phyloP scores from a whole-genome alignment of 2,329 filamentous ascomycete genomes.

The Hypomyces rosellus region DNA sequence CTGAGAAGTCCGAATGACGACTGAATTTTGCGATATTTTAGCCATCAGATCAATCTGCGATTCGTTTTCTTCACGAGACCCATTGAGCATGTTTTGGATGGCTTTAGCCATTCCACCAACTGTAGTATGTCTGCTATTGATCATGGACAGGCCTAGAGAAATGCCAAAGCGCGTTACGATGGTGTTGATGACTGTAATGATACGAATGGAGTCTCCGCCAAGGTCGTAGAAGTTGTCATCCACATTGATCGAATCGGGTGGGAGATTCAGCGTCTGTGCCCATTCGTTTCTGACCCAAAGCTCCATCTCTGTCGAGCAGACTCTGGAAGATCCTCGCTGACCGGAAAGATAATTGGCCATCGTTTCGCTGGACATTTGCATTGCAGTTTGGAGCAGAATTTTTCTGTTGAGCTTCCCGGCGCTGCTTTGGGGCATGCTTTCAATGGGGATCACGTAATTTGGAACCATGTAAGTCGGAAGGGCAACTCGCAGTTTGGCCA shows the following conservation, averaged over 20 bases:
- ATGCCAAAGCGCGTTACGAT: slow-evolving; percentile 11
- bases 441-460: slow-evolving; percentile 3
- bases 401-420: slow-evolving; percentile 10
- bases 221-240: slow-evolving; percentile 17
- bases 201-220: slow-evolving; percentile 17
- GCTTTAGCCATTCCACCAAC: slow-evolving; percentile 11
- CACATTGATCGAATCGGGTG: slow-evolving; percentile 10
- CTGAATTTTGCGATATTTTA: not conserved
- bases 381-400: not conserved
- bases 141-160: slow-evolving; percentile 11
- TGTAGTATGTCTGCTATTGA: slow-evolving; percentile 16
- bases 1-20: not conserved
- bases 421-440: slow-evolving; percentile 5
- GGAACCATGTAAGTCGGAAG: slow-evolving; percentile 21
- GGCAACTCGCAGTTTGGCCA: not conserved
- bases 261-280: slow-evolving; percentile 2
- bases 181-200: slow-evolving; percentile 13
- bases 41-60: not conserved
- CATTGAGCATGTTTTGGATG: slow-evolving; percentile 4
- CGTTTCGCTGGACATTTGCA: not conserved
- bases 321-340: not conserved
- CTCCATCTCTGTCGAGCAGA: slow-evolving; percentile 2
- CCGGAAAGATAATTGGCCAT: not conserved
- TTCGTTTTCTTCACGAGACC: not conserved
- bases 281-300: slow-evolving; percentile 1